phyloP scores from a whole-genome alignment of 2,329 filamentous ascomycete species.

The Penicillium sp. region DNA sequence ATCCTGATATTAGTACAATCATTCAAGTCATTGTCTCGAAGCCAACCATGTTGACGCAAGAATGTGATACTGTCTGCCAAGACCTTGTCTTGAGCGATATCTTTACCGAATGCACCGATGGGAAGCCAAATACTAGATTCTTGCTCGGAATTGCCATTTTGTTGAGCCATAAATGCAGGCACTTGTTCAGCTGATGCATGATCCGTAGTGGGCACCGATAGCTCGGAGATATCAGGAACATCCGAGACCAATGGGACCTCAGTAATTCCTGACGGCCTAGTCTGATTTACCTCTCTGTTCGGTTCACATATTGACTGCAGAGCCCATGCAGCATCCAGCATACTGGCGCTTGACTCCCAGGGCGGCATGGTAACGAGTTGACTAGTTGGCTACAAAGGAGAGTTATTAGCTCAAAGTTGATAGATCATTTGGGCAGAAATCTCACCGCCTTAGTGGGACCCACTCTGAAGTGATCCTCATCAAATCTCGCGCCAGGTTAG shows the following conservation, averaged over 20 bases:
- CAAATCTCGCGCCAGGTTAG: no score
- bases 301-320: neutral
- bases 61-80: constrained; percentile 23
- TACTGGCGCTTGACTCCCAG: neutral
- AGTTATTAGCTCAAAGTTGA: neutral
- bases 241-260: neutral
- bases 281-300: neutral
- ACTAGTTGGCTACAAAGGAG: neutral
- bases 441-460: constrained; percentile 4
- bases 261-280: neutral
- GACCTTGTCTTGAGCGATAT: constrained; percentile 4
- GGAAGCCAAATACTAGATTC: neutral
- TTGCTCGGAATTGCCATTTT: neutral
- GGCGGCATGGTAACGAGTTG: neutral
- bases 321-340: neutral
- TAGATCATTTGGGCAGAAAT: constrained; percentile 3
- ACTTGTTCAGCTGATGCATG: neutral
- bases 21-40: constrained; percentile 27
- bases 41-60: constrained; percentile 38
- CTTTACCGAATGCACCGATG: constrained; percentile 4
- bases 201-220: neutral
- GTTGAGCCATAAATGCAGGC: neutral
- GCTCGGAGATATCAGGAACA: neutral
- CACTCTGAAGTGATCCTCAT: neutral
- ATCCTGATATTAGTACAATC: constrained; percentile 30